phyloP scores from a whole-genome alignment of 257 asterid genomes.

The Fraxinus quadrangulata region DNA sequence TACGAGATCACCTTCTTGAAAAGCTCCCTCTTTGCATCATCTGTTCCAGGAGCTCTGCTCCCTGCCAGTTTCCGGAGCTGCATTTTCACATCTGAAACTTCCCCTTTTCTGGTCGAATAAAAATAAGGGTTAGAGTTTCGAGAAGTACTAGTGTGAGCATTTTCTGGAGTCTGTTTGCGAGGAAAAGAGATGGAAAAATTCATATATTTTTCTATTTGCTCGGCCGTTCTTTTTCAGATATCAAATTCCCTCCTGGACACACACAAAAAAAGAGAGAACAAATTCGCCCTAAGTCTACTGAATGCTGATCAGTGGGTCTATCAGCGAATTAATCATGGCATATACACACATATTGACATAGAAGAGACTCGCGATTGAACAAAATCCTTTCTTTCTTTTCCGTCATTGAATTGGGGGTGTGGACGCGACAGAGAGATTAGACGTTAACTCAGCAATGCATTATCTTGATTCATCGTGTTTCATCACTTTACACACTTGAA shows the following conservation, averaged over 20 bases:
- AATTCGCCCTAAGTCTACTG: not conserved
- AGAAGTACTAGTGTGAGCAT: constrained; percentile 14
- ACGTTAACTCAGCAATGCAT: not conserved
- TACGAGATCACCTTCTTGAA: constrained; percentile 95
- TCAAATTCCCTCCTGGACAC: constrained; percentile 4
- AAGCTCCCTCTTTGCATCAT: constrained; percentile 87
- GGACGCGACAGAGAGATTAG: not conserved
- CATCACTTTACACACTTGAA: not conserved
- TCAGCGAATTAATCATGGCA: not conserved
- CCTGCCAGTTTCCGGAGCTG: constrained; percentile 98
- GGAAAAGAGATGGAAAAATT: constrained; percentile 3
- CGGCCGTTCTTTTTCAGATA: not conserved
- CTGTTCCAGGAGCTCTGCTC: constrained; percentile 91
- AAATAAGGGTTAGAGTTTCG: constrained; percentile 27
- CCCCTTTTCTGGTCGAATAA: constrained; percentile 74
- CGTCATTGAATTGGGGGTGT: not conserved
- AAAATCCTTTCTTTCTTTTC: not conserved
- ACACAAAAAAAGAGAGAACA: not conserved
- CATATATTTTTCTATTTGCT: not conserved
- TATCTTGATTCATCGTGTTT: not conserved
- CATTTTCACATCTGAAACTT: constrained; percentile 87
- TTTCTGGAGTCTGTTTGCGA: constrained; percentile 1
- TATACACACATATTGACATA: not conserved
- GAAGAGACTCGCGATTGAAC: not conserved
- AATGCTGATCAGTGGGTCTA: not conserved